Evolutionary conservation across 2,329 filamentous ascomycete genomes (phyloP), one percentile per base, ranked within the genome.

Genomic region (Diaporthe humulicola): DNA sequence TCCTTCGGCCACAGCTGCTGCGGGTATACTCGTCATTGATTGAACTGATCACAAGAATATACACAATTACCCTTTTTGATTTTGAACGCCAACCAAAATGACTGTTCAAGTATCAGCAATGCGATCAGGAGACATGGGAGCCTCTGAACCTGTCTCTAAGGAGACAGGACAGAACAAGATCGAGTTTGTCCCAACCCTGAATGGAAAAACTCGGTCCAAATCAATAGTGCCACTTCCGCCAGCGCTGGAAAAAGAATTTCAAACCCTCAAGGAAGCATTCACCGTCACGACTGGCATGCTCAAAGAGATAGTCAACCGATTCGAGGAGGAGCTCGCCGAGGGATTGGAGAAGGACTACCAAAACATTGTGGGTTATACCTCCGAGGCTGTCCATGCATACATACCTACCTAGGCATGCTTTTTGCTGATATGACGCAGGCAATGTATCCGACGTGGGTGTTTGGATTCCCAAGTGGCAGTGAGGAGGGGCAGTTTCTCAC

Each of bases 381-480:
- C 36, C 8, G 1, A 19, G 48, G 22, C n/a, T 33, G 48, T 15
- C 45, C 30, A 28, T 12, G 28, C 3, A 9, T 15, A 42, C n/a
- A n/a, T n/a, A n/a, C n/a, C n/a, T n/a, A n/a, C n/a, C n/a, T n/a
- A n/a, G n/a, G n/a, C n/a, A n/a, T 6, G 15, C 36, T 38, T 14
- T 3, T 2, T 38, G 19, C 58, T 74, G 25, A 74, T 50, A 22
- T 19, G 28, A 50, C 15, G 19, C 45, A 72, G 73, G 73, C 73
- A 3, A 74, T 74, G 73, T 72, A 74, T 45, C 73, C 73, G 15
- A 74, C 73, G 9, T 74, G 73, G 73, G 73, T 74, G 6, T 69
- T 74, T n/a, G 73, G 73, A 2, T 56, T 95, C 14, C 94, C 94
- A 76, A 93, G 94, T 86, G 94, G 94, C 74, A 93, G 92, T 14